These are phyloP conservation scores for Nakazawaea anatomiae DNA, from an alignment of 805 yeast genomes.

Conservation along the genomic window DNA sequence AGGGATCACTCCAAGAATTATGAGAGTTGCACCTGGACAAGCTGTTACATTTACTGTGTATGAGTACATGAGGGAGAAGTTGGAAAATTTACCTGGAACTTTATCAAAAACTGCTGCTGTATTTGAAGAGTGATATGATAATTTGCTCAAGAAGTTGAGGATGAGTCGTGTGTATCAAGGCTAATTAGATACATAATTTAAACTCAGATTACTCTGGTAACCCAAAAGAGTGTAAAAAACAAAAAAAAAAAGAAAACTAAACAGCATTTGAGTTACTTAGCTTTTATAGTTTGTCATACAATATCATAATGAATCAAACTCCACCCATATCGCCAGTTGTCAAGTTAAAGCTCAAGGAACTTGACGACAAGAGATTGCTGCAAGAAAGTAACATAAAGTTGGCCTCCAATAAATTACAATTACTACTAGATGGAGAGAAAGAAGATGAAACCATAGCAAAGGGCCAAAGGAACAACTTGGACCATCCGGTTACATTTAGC, in stretches of 20 bases:
- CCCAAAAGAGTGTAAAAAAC: not conserved
- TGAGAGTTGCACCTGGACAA: conserved; percentile 99
- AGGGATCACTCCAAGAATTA: conserved; percentile 97
- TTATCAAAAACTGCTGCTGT: conserved; percentile 13
- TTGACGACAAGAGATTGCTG: not conserved
- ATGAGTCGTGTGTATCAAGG: not conserved
- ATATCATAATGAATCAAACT: conserved; percentile 8
- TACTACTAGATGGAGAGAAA: not conserved
- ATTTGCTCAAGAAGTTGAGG: not conserved
- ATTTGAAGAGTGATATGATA: conserved; percentile 8
- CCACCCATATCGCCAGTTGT: conserved; percentile 12
- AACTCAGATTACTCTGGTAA: not conserved
- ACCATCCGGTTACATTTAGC: not conserved
- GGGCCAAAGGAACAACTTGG: not conserved
- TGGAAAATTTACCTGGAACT: conserved; percentile 35
- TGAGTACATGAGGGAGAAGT: conserved; percentile 71
- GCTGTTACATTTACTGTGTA: conserved; percentile 97
- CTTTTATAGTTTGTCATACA: not conserved
- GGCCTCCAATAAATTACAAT: conserved; percentile 5
- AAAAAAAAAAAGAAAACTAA: not conserved
- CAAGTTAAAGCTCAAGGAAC: conserved; percentile 6
- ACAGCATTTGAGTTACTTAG: not conserved
- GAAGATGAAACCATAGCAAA: not conserved
- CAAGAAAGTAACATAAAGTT: not conserved
- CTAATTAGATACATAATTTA: conserved; percentile 5